phyloP scores from a whole-genome alignment of 2,329 filamentous ascomycete genomes.

The Aspergillus pseudoviridinutans region DNA sequence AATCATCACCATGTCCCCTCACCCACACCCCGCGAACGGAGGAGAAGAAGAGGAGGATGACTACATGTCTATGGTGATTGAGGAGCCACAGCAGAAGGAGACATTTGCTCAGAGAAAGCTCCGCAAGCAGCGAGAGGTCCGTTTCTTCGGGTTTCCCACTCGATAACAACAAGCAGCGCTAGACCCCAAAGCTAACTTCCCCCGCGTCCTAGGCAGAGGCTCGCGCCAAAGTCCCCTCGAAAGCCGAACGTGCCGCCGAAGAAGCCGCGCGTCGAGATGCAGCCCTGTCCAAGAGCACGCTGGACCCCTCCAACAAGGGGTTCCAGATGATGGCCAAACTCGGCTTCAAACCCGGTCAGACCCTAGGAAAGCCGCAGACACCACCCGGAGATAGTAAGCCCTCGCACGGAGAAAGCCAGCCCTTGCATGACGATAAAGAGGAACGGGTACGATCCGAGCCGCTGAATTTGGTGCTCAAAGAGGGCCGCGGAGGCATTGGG shows the following conservation, averaged over 20 bases:
- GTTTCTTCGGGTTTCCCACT: conserved; percentile 9
- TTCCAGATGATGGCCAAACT: conserved; percentile 96
- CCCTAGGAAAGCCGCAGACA: conserved; percentile 61
- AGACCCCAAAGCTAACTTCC: conserved; percentile 39
- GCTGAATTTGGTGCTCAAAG: conserved; percentile 70
- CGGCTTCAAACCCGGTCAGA: conserved; percentile 75
- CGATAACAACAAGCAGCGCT: conserved; percentile 47
- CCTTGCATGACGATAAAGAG: not conserved
- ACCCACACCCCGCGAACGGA: conserved; percentile 7
- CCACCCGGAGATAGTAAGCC: not conserved
- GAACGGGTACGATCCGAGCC: conserved; percentile 61
- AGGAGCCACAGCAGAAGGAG: conserved; percentile 60
- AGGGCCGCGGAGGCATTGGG: conserved; percentile 78
- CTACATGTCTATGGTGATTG: conserved; percentile 95
- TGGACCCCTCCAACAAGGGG: conserved; percentile 75
- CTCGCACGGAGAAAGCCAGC: not conserved
- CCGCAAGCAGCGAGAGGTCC: conserved; percentile 50
- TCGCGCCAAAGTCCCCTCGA: conserved; percentile 65
- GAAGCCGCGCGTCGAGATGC: conserved; percentile 69
- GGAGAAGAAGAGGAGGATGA: conserved; percentile 70
- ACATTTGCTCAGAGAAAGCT: conserved; percentile 59
- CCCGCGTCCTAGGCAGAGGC: conserved; percentile 56
- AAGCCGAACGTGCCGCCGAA: conserved; percentile 74
- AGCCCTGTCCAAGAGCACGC: conserved; percentile 69
- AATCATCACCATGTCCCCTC: conserved; percentile 5